phyloP scores from a whole-genome alignment of 2,329 filamentous ascomycete genomes.

The Trichophyton rubrum region DNA sequence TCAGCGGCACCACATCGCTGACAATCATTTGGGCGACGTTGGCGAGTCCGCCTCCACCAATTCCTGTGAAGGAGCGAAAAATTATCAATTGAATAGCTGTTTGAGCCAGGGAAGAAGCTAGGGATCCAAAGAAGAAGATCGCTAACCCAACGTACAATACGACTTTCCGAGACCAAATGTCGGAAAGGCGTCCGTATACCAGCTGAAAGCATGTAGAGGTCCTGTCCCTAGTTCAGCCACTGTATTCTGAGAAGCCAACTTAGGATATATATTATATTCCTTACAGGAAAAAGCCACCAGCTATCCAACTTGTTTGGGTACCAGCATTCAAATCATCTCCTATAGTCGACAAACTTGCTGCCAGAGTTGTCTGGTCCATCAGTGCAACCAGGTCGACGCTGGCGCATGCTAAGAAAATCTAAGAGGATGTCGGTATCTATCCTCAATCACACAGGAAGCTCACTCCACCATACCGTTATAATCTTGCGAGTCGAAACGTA shows the following conservation, averaged over 20 bases:
- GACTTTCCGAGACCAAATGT: conserved; percentile 48
- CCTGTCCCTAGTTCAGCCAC: background rate
- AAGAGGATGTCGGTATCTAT: background rate
- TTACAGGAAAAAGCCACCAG: conserved; percentile 44
- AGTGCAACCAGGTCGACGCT: conserved; percentile 44
- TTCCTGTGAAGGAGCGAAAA: conserved; percentile 47
- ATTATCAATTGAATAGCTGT: conserved; percentile 47
- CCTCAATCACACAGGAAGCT: background rate
- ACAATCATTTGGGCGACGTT: conserved; percentile 50
- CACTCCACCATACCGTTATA: conserved; percentile 32
- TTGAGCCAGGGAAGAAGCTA: conserved; percentile 47
- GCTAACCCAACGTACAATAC: conserved; percentile 39
- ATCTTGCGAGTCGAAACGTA: conserved; percentile 42
- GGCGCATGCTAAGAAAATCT: conserved; percentile 48
- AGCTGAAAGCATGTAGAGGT: conserved; percentile 18
- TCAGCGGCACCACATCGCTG: conserved; percentile 47
- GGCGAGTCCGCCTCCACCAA: conserved; percentile 49
- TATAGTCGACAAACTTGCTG: conserved; percentile 43
- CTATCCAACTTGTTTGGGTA: conserved; percentile 43
- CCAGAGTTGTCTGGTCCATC: conserved; percentile 48
- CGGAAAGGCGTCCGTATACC: conserved; percentile 49
- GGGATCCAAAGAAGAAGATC: conserved; percentile 41
- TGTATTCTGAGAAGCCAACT: background rate
- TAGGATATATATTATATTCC: conserved; percentile 18
- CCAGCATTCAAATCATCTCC: conserved; percentile 40